Conservation (phyloP, 2,329 filamentous ascomycete genomes). For the Pseudopyricularia javanii region DNA sequence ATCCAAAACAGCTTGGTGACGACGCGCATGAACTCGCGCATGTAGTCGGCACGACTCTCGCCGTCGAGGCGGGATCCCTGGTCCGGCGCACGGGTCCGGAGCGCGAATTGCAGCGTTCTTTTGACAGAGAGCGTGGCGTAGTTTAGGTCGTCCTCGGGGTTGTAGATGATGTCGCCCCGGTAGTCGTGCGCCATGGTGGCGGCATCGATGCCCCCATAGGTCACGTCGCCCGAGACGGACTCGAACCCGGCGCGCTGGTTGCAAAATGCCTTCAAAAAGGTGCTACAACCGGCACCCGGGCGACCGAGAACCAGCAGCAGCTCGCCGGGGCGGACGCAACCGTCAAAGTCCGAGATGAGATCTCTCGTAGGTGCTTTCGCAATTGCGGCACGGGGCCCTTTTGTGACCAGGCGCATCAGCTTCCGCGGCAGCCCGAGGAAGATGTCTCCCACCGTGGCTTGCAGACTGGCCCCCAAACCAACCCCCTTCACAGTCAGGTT, state of each 20-base stretch:
- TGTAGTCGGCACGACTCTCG: constrained; percentile 35
- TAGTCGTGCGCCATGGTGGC: constrained; percentile 26
- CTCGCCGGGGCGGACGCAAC: constrained; percentile 40
- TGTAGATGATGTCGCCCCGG: constrained; percentile 33
- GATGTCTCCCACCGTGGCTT: not conserved
- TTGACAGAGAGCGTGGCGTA: constrained; percentile 57
- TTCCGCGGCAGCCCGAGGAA: not conserved
- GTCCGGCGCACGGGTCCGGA: constrained; percentile 29
- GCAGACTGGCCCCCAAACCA: not conserved
- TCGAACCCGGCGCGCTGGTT: constrained; percentile 57
- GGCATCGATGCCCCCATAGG: constrained; percentile 40
- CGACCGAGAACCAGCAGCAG: constrained; percentile 45
- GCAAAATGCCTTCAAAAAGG: constrained; percentile 49
- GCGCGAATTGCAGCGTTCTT: constrained; percentile 54
- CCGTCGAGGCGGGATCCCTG: constrained; percentile 12
- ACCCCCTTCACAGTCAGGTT: not conserved
- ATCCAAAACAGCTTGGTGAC: constrained; percentile 97
- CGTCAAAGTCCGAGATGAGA: constrained; percentile 16
- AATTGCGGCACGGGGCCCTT: not conserved
- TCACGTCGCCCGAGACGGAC: constrained; percentile 50
- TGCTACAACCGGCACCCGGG: constrained; percentile 45
- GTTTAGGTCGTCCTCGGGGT: constrained; percentile 57
- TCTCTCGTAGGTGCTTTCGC: not conserved
- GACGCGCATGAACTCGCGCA: constrained; percentile 69
- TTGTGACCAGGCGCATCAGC: not conserved